Percentiles rank a stretch among this genome's conserved stretches.
Conservation (phyloP, 441 rosid genomes). For the Pelargonium citronellum region DNA sequence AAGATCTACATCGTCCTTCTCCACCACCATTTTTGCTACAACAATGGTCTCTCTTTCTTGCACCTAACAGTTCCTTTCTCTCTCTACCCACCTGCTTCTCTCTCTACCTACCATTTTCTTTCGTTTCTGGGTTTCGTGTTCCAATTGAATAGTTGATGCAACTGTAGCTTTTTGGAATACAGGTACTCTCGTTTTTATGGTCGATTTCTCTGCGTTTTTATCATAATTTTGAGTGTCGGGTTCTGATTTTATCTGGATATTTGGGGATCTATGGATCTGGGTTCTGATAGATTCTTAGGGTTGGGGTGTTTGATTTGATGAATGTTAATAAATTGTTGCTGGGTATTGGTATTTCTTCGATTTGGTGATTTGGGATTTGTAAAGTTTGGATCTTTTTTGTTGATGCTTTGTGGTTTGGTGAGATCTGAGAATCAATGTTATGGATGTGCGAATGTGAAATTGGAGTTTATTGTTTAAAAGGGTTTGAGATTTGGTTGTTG, state of each 20-base stretch:
- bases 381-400: not conserved
- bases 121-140: not conserved
- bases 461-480: not conserved
- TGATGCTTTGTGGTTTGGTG: not conserved
- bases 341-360: not conserved
- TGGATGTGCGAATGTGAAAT: not conserved
- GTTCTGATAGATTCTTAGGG: not conserved
- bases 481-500: not conserved
- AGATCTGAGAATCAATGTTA: not conserved
- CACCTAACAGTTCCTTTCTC: not conserved
- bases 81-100: not conserved
- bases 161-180: not conserved
- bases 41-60: not conserved
- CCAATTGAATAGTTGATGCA: not conserved
- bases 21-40: not conserved
- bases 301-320: not conserved
- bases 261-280: conserved; percentile 11
- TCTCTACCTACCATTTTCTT: not conserved
- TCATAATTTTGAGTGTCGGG: not conserved
- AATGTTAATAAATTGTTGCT: not conserved
- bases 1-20: not conserved
- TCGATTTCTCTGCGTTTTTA: not conserved
- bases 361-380: conserved; percentile 3
- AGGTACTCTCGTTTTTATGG: not conserved
- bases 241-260: not conserved